Percentiles rank a stretch among this genome's conserved stretches.
Evolutionary conservation across 2,329 filamentous ascomycete species (phyloP).

Genomic region (Beauveria rudraprayagi): DNA sequence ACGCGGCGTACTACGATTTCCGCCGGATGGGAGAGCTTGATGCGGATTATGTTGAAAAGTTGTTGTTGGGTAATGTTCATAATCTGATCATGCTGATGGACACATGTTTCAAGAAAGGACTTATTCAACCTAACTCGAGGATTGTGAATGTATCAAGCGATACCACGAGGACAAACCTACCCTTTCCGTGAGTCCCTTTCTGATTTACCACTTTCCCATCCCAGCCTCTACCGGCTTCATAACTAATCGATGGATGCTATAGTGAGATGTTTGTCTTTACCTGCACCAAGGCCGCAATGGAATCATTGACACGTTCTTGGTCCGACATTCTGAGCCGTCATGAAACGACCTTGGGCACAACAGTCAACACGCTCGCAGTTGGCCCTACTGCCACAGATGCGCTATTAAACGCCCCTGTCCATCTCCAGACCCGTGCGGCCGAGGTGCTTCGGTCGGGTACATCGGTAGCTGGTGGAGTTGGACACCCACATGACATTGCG

Average conservation of each 20-base stretch:
- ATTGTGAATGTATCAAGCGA: neutral
- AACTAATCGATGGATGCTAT: neutral
- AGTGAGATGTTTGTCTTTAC: neutral
- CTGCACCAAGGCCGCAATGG: neutral
- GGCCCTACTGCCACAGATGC: neutral
- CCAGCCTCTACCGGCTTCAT: neutral
- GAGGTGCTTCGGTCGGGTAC: neutral
- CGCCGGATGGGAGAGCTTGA: neutral
- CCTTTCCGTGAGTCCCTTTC: neutral
- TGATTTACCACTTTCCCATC: neutral
- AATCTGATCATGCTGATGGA: neutral
- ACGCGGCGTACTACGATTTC: neutral
- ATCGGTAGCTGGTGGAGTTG: neutral
- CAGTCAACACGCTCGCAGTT: neutral
- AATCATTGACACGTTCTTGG: neutral
- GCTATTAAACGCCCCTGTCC: neutral
- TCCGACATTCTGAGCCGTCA: neutral
- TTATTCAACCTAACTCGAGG: neutral
- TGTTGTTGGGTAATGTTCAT: neutral
- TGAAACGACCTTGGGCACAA: neutral
- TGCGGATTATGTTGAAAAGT: neutral
- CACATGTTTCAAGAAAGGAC: neutral
- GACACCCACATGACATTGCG: neutral
- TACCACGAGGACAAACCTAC: neutral
- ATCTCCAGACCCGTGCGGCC: neutral